A percentile compares a stretch with the other conserved stretches of the same genome.
These are phyloP conservation scores for Jimgerdemannia flammicorona DNA, from an alignment of 192 early-diverging fungal genomes.

Conservation along the genomic window DNA sequence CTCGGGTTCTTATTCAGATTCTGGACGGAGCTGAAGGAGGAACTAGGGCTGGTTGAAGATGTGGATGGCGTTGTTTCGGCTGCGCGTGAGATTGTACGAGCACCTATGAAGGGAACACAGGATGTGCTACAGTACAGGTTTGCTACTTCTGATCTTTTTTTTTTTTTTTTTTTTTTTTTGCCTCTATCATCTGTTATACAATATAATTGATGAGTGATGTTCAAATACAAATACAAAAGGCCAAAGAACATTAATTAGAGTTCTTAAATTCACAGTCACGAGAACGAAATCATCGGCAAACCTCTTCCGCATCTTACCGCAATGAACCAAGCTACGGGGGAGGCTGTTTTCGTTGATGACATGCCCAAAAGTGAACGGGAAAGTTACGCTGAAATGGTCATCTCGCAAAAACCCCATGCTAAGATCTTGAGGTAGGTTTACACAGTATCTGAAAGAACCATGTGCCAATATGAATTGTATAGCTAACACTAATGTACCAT, in stretches of 20 bases:
- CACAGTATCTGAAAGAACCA: background rate
- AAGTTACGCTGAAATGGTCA: slow-evolving; percentile 63
- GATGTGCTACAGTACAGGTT: slow-evolving; percentile 1
- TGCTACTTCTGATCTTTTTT: background rate
- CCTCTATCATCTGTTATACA: too few species aligned
- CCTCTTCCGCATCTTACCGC: slow-evolving; percentile 69
- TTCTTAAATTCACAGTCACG: background rate
- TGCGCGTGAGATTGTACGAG: background rate
- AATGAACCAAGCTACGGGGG: slow-evolving; percentile 81
- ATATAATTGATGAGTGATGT: too few species aligned
- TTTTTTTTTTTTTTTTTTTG: too few species aligned
- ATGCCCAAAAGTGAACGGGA: slow-evolving; percentile 70
- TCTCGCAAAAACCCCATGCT: slow-evolving; percentile 64
- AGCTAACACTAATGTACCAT: too few species aligned
- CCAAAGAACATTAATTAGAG: background rate
- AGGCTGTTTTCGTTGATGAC: slow-evolving; percentile 81
- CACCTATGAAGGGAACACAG: background rate
- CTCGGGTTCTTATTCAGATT: background rate
- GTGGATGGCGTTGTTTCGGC: background rate
- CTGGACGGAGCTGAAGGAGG: background rate
- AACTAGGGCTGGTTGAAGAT: background rate
- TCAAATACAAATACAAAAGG: background rate
- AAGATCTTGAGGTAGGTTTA: slow-evolving; percentile 39
- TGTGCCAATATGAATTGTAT: too few species aligned
- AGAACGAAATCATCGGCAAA: slow-evolving; percentile 55